Conservation (phyloP, 2,329 filamentous ascomycete genomes). For the Trichoderma citrinoviride region DNA sequence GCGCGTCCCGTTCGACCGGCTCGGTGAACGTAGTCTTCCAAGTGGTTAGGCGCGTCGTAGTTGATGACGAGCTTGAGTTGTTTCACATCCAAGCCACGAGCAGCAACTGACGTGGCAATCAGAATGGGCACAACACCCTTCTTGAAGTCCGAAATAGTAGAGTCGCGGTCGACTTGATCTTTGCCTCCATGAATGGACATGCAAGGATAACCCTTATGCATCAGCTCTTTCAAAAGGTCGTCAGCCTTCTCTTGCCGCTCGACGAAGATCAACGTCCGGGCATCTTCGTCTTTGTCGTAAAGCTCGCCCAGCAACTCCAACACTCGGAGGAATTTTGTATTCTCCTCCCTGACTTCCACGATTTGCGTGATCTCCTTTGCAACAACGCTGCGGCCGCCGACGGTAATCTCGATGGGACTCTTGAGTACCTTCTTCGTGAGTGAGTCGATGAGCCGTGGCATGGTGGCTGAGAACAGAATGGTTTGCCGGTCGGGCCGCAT, state of each 20-base stretch:
- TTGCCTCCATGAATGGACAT: constrained; percentile 94
- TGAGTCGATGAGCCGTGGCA: constrained; percentile 88
- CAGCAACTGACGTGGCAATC: constrained; percentile 92
- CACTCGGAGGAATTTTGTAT: constrained; percentile 77
- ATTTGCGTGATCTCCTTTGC: constrained; percentile 92
- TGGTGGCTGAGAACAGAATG: constrained; percentile 93
- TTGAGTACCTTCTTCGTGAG: constrained; percentile 84
- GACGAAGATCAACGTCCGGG: constrained; percentile 85
- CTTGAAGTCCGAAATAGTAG: constrained; percentile 91
- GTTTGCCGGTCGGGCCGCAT: constrained; percentile 91
- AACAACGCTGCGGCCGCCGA: constrained; percentile 83
- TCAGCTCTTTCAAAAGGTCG: constrained; percentile 70
- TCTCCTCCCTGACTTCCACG: constrained; percentile 81
- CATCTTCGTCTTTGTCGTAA: constrained; percentile 84
- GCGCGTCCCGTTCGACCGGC: constrained; percentile 91
- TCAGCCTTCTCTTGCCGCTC: constrained; percentile 90
- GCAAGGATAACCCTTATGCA: constrained; percentile 83
- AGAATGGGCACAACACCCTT: constrained; percentile 84
- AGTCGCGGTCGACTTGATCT: constrained; percentile 89
- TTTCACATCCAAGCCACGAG: constrained; percentile 92
- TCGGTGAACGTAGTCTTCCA: constrained; percentile 95
- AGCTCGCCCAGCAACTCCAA: constrained; percentile 84
- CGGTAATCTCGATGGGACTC: constrained; percentile 84
- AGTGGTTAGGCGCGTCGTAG: constrained; percentile 87
- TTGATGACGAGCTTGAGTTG: constrained; percentile 95